phyloP scores from a whole-genome alignment of 768 basidiomycete species.

The Astraeus odoratus region DNA sequence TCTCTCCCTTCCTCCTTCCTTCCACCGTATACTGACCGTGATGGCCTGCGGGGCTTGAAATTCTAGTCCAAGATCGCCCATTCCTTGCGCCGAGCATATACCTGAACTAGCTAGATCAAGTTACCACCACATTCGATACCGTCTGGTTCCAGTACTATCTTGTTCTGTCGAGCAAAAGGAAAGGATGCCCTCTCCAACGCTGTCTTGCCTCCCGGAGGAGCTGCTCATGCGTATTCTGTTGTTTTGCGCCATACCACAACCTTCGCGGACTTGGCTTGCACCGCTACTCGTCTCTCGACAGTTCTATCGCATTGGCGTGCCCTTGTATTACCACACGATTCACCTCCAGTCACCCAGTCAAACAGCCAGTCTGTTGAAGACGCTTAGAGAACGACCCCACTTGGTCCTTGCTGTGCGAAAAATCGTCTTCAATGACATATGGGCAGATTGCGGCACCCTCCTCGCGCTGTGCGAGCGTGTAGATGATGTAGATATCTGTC shows the following conservation, averaged over 20 bases:
- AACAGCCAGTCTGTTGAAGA: slow-evolving; percentile 29
- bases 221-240: slow-evolving; percentile 7
- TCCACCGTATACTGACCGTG: no score
- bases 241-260: slow-evolving; percentile 4
- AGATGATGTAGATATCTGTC: slow-evolving; percentile 36
- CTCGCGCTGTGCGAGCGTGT: slow-evolving; percentile 23
- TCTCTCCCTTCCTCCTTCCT: no score
- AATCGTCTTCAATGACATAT: slow-evolving; percentile 37
- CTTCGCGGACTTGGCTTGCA: slow-evolving; percentile 23
- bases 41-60: no score
- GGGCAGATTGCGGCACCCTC: slow-evolving; percentile 33
- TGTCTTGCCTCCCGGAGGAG: no score
- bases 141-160: no score
- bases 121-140: slow-evolving; percentile 17
- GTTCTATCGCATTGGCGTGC: slow-evolving; percentile 51
- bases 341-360: slow-evolving; percentile 36
- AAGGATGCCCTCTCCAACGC: no score
- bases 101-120: no score
- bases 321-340: slow-evolving; percentile 50
- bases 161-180: no score
- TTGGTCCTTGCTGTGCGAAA: slow-evolving; percentile 36
- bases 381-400: slow-evolving; percentile 31
- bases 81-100: no score
- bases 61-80: no score
- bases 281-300: slow-evolving; percentile 45